A percentile compares a stretch with the other conserved stretches of the same genome.
Evolutionary conservation across 2,329 filamentous ascomycete genomes (phyloP).

Genomic region (Colletotrichum gigasporum): DNA sequence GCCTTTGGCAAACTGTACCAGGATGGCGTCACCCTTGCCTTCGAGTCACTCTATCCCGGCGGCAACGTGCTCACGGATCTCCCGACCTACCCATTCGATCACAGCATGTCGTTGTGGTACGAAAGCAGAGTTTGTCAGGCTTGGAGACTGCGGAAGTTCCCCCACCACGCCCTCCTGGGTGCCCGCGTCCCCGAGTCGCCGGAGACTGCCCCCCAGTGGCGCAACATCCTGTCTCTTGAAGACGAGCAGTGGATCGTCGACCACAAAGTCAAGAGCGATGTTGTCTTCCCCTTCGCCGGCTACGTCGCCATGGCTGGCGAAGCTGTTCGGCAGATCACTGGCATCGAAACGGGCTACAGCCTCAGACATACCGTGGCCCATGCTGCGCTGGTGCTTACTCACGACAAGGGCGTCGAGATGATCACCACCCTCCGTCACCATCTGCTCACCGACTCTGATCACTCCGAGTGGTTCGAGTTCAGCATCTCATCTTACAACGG

Average conservation of each 20-base stretch:
- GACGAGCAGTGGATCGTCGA: neutral
- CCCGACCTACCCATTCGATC: slow-evolving; percentile 9
- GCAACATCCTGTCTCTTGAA: slow-evolving; percentile 1
- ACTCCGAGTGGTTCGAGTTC: slow-evolving; percentile 9
- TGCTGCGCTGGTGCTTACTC: slow-evolving; percentile 16
- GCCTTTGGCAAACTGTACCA: slow-evolving; percentile 2
- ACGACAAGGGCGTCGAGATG: neutral
- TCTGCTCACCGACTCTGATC: neutral
- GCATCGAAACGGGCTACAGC: slow-evolving; percentile 7
- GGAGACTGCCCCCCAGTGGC: neutral
- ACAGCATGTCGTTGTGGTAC: neutral
- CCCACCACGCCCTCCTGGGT: slow-evolving; percentile 9
- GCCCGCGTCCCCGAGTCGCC: neutral
- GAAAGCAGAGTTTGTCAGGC: neutral
- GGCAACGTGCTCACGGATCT: neutral
- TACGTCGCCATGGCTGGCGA: slow-evolving; percentile 22
- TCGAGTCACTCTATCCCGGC: neutral
- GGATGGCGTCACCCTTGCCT: neutral
- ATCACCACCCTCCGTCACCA: neutral
- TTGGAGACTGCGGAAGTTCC: neutral
- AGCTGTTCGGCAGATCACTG: slow-evolving; percentile 4
- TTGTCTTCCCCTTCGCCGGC: neutral
- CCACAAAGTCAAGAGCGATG: slow-evolving; percentile 6
- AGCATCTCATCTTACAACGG: neutral
- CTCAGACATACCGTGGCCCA: neutral